Conservation (phyloP, 2,329 filamentous ascomycete species). For the Lachnellula hyalina region DNA sequence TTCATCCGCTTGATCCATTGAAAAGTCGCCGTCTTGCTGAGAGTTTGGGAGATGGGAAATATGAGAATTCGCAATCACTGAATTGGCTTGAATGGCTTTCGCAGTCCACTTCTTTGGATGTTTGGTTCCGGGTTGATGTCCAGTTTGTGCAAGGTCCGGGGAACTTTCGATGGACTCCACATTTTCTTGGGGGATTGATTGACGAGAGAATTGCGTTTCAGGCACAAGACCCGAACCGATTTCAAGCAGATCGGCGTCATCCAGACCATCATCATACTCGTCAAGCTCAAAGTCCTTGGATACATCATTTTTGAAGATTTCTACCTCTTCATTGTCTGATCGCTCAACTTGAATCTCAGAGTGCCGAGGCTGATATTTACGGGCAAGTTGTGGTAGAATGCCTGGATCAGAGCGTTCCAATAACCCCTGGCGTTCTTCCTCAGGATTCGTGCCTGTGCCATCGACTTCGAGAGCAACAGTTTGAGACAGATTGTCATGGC, state of each 20-base stretch:
- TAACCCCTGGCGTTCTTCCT: background rate
- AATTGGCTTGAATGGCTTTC: background rate
- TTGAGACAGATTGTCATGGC: background rate
- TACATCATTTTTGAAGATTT: background rate
- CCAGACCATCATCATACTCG: constrained; percentile 23
- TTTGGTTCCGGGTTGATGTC: background rate
- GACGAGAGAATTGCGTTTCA: background rate
- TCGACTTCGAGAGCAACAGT: background rate
- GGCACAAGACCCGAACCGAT: constrained; percentile 9
- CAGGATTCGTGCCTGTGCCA: background rate
- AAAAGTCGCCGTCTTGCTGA: constrained; percentile 23
- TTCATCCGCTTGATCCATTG: constrained; percentile 22
- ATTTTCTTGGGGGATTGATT: background rate
- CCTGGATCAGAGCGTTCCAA: background rate
- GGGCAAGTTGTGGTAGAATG: background rate
- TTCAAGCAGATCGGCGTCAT: constrained; percentile 24
- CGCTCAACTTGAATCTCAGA: constrained; percentile 5
- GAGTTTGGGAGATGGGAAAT: background rate
- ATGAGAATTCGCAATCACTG: background rate
- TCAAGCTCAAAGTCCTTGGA: constrained; percentile 4
- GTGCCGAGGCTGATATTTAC: background rate
- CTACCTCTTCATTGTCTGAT: constrained; percentile 7
- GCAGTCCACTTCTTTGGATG: background rate
- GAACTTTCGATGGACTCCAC: background rate
- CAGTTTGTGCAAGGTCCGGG: background rate